Evolutionary conservation across 441 rosid species (phyloP), one percentile per base, ranked within the genome.

Genomic region (Erodium trifolium): DNA sequence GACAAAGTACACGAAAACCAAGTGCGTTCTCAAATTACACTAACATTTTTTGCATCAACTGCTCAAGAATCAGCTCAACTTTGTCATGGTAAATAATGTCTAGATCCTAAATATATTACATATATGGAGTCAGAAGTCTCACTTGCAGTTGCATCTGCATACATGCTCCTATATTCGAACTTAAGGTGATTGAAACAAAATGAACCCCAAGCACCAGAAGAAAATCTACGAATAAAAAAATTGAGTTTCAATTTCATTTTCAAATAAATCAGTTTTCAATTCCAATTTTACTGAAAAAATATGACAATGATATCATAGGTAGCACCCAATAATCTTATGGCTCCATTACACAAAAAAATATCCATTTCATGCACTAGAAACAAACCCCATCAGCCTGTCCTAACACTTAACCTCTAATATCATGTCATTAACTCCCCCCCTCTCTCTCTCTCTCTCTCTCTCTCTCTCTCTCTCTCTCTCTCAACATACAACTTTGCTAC

Each of bases 61-160:
- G 19, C 59, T 51, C 59, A 51, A 51, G 18, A 51, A n/a, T n/a
- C 59, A 51, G 59, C 59, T 51, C 59, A n/a, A 51, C 14, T 9
- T 51, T n/a, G 6, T 14, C 17, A 51, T 51, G 17, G n/a, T 7
- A 45, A 45, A 11, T 9, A 11, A 53, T 53, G 19, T 17, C 18
- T 53, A 14, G 23, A 53, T 16, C 60, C 60, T 53, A 39, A 5
- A 39, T 39, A 39, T 39, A 39, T 39, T 39, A 2, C 37, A 53
- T 11, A 6, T 53, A 53, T 14, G 60, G 19, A 53, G 19, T 16
- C 60, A 14, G 60, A 53, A 53, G 19, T 53, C 9, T 16, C 60
- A 53, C 37, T 23, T 23, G 27, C 27, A 23, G 27, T 34, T 34
- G 60, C 60, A 53, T 53, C 60, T 14, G 19, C 18, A 53, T 17